Base-by-base conservation (phyloP, 164 flowering plant genomes). In the Cinnamomum chago region DNA sequence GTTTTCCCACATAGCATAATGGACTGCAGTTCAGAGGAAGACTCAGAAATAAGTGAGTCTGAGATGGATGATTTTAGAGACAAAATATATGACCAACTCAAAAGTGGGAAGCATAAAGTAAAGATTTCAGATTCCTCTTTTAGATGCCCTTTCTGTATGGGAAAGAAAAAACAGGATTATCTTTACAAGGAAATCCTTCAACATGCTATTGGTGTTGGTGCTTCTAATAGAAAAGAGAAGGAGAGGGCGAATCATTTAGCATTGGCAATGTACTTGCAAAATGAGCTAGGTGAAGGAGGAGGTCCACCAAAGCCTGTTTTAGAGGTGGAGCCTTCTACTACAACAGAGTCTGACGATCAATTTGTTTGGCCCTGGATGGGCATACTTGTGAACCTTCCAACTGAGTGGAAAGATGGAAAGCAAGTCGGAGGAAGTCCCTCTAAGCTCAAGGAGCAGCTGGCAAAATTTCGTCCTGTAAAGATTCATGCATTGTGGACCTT, bases 211-310 rank as follows among this genome's bases (percentile, higher is more conserved):
- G 92, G 88, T 9, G 85, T 92, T 74, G 85, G 91, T 62, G 88
- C 97, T 10, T 65, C 83, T 2, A 93, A 86, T 83, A 85, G 92
- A 77, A 87, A 79, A n/a, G 72, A 75, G 6, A 88, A 84, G 77
- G 88, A 88, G 25, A 91, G 86, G 79, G 98, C 95, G 3, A 88
- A 88, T 67, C 99, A 93, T 67, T 74, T 83, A 18, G 97, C 93
- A 20, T 76, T 95, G 81, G 86, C 70, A 4, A 91, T 83, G 60
- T 95, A 82, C 80, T 73, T 95, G 85, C 87, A 84, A 74, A 86
- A 66, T 18, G 91, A 95, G 73, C 40, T 85, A 4, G 79, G 77
- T 14, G 77, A 69, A 73, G 79, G 2, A 14, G 82, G 40, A 12
- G 76, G 80, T 72, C 73, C 84, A 65, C 81, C 87, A 23, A 71